Evolutionary conservation across 1,284 basidiomycete species (phyloP), one percentile per base, ranked within the genome.

Genomic region (Tilletia walkeri): DNA sequence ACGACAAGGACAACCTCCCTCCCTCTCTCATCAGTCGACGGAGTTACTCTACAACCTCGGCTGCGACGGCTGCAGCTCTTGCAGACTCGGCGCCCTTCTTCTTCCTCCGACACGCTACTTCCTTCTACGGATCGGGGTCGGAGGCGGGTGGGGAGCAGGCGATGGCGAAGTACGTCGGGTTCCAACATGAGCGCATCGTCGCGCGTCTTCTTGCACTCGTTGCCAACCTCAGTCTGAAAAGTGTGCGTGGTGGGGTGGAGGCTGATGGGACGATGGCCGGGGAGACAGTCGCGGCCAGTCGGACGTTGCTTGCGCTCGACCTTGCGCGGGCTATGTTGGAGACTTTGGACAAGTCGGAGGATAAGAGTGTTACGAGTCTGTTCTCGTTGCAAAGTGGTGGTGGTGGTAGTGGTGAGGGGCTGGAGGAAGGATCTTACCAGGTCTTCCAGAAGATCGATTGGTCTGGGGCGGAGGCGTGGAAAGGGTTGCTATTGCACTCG

Each of bases 161-260:
- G 24, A 66, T 47, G 45, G 69, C 59, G 30, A 63, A 63, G 12
- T 67, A 71, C 9, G 70, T 66, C 10, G 48, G 67, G 30, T 68
- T 73, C 38, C 67, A 71, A 16, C 48, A 65, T n/a, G 49, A 68
- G 16, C 65, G 54, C 7, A 61, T 56, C n/a, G 30, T 59, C 12
- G 54, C 45, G 14, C 56, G 47, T n/a, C 66, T 68, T 4, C 36
- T 69, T 5, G n/a, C 39, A 18, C 39, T 47, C 12, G 59, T 63
- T 4, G 59, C 59, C 30, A 63, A 38, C 14, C 34, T 63, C 14
- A 63, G 59, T 16, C 34, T 63, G 36, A 63, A 63, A 38, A 36
- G 34, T 20, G 14, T 63, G 7, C 34, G 34, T 36, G 34, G 9
- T 39, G 50, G 50, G 7, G 59, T n/a, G 36, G 59, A 63, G 12